A percentile compares a stretch with the other conserved stretches of the same genome.
phyloP scores from a whole-genome alignment of 495 filamentous ascomycete genomes.

The Daldinia vernicosa region DNA sequence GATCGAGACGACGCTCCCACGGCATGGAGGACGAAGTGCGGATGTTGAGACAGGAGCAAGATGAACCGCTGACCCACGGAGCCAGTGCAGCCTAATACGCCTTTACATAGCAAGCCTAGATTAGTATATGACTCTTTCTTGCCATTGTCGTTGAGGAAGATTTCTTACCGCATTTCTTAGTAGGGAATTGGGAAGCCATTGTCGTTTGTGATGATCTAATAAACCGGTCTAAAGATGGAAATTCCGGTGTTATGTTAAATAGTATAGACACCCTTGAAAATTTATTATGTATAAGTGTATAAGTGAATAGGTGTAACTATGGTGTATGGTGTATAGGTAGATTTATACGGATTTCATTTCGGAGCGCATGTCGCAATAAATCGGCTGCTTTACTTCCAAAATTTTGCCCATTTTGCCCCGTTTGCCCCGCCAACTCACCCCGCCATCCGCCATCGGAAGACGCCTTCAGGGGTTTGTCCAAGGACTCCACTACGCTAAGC shows the following conservation, averaged over 20 bases:
- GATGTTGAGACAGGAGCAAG: slow-evolving; percentile 80
- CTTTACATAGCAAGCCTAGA: slow-evolving; percentile 44
- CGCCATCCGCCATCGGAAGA: slow-evolving; percentile 48
- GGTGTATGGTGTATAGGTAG: not conserved
- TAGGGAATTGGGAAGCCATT: slow-evolving; percentile 58
- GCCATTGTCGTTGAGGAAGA: slow-evolving; percentile 1
- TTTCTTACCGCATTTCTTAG: slow-evolving; percentile 61
- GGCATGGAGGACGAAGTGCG: slow-evolving; percentile 76
- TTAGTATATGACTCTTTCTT: not conserved
- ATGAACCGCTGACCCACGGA: slow-evolving; percentile 90
- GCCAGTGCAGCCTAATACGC: slow-evolving; percentile 77
- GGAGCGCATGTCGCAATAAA: not conserved
- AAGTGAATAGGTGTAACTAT: not conserved
- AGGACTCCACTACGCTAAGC: slow-evolving; percentile 1
- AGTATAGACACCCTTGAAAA: not conserved
- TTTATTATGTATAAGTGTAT: not conserved
- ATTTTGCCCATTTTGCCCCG: slow-evolving; percentile 43
- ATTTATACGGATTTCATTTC: slow-evolving; percentile 8
- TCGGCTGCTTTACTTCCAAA: slow-evolving; percentile 6
- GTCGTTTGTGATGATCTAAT: slow-evolving; percentile 5
- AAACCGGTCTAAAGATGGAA: not conserved
- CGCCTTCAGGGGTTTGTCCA: slow-evolving; percentile 16
- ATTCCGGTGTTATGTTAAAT: not conserved
- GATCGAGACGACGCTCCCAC: slow-evolving; percentile 82
- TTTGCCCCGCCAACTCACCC: slow-evolving; percentile 43